Evolutionary conservation across 768 basidiomycete species (phyloP).

Genomic region (Russula dissimulans): DNA sequence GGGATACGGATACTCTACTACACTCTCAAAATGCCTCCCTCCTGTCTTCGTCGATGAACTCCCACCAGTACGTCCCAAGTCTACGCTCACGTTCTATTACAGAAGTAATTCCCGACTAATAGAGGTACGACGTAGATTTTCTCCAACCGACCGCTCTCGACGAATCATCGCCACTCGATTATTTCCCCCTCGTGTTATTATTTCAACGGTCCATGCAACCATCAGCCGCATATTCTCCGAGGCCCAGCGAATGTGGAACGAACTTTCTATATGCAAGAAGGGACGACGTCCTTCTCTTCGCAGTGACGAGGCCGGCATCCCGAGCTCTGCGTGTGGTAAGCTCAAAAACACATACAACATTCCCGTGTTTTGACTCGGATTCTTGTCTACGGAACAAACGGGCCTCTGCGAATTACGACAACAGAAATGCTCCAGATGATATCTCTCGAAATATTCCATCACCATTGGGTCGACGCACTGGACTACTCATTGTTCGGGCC

Average conservation of each 20-base stretch:
- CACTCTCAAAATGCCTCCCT: neutral
- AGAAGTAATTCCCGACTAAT: neutral
- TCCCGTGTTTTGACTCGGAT: no score
- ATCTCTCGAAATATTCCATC: no score
- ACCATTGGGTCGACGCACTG: no score
- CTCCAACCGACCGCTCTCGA: neutral
- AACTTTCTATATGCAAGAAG: neutral
- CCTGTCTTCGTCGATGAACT: neutral
- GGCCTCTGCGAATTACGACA: no score
- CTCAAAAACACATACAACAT: no score
- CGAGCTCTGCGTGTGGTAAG: no score
- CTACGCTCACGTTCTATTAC: neutral
- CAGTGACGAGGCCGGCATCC: neutral
- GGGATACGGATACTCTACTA: neutral
- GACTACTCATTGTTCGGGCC: no score
- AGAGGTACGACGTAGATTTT: neutral
- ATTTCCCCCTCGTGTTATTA: neutral
- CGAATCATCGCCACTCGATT: neutral
- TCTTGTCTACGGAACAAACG: no score
- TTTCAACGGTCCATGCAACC: constrained; percentile 4
- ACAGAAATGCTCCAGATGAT: no score
- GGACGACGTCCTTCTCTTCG: neutral
- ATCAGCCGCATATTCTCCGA: neutral
- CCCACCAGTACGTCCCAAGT: neutral
- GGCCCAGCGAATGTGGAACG: constrained; percentile 2